Conservation (phyloP, 2,329 filamentous ascomycete genomes). For the Dendryphion nanum region DNA sequence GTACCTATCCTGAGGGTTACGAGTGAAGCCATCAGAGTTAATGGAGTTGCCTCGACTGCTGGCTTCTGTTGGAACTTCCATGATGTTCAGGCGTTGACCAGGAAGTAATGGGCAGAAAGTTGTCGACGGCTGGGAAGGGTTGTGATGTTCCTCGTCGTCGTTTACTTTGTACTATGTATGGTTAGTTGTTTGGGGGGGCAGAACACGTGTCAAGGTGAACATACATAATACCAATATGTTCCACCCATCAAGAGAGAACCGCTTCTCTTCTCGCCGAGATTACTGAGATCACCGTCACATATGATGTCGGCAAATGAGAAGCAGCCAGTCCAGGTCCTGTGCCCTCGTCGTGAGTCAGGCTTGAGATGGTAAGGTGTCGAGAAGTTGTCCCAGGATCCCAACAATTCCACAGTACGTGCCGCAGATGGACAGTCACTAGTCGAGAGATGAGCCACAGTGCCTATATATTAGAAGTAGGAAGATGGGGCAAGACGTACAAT, state of each 20-base stretch:
- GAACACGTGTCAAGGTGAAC: conserved; percentile 41
- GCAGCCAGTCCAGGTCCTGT: conserved; percentile 81
- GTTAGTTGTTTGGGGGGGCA: not conserved
- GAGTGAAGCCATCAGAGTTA: conserved; percentile 67
- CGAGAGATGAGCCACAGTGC: conserved; percentile 18
- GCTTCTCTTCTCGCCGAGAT: conserved; percentile 58
- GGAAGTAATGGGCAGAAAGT: conserved; percentile 81
- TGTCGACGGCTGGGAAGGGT: conserved; percentile 70
- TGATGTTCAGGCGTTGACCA: conserved; percentile 80
- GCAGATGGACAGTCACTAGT: conserved; percentile 39
- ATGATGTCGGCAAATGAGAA: conserved; percentile 83
- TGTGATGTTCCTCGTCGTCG: conserved; percentile 72
- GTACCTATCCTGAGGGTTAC: conserved; percentile 76
- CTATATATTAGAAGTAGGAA: conserved; percentile 13
- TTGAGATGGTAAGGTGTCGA: conserved; percentile 75
- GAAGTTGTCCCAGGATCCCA: conserved; percentile 98
- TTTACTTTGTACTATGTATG: conserved; percentile 73
- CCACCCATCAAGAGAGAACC: conserved; percentile 89
- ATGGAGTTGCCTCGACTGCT: conserved; percentile 64
- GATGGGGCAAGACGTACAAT: conserved; percentile 33
- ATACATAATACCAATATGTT: conserved; percentile 93
- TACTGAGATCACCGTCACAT: conserved; percentile 66
- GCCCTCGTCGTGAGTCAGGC: conserved; percentile 71
- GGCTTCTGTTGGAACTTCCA: conserved; percentile 72
- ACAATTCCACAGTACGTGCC: conserved; percentile 70